These are phyloP conservation scores for Andrographis paniculata DNA, from an alignment of 305 asterid species.

Conservation along the genomic window DNA sequence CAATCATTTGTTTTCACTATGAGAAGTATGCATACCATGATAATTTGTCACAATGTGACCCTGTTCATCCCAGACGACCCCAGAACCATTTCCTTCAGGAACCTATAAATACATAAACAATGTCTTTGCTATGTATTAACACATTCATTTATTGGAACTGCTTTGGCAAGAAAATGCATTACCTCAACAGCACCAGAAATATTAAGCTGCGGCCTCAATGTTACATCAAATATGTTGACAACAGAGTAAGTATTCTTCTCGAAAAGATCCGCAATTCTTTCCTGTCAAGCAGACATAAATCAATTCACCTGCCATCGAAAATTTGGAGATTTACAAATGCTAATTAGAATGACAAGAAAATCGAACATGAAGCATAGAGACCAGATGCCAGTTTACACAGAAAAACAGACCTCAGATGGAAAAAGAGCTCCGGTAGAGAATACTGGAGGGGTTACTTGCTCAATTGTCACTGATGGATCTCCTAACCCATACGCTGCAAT, in stretches of 20 bases:
- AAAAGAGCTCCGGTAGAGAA: conserved; percentile 63
- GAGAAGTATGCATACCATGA: conserved; percentile 54
- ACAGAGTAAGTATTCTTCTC: conserved; percentile 88
- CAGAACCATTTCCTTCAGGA: conserved; percentile 99
- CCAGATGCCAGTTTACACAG: background rate
- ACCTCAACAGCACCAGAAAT: conserved; percentile 90
- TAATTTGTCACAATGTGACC: conserved; percentile 96
- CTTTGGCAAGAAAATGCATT: conserved; percentile 12
- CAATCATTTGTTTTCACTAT: conserved; percentile 5
- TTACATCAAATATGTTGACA: conserved; percentile 94
- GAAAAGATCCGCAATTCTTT: conserved; percentile 78
- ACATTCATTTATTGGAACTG: no score
- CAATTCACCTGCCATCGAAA: conserved; percentile 43
- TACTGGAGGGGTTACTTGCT: conserved; percentile 75
- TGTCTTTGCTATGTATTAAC: conserved; percentile 5
- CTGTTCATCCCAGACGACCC: conserved; percentile 89
- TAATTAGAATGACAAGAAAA: conserved; percentile 18
- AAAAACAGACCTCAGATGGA: conserved; percentile 71
- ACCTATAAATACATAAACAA: conserved; percentile 36
- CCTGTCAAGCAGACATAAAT: conserved; percentile 62
- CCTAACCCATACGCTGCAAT: conserved; percentile 83
- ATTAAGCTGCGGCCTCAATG: conserved; percentile 80
- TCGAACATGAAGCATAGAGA: background rate
- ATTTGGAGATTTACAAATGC: conserved; percentile 21
- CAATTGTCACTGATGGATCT: conserved; percentile 80